Evolutionary conservation across 352 stramenopile species (phyloP).

Genomic region (Globisporangium paddicum): DNA sequence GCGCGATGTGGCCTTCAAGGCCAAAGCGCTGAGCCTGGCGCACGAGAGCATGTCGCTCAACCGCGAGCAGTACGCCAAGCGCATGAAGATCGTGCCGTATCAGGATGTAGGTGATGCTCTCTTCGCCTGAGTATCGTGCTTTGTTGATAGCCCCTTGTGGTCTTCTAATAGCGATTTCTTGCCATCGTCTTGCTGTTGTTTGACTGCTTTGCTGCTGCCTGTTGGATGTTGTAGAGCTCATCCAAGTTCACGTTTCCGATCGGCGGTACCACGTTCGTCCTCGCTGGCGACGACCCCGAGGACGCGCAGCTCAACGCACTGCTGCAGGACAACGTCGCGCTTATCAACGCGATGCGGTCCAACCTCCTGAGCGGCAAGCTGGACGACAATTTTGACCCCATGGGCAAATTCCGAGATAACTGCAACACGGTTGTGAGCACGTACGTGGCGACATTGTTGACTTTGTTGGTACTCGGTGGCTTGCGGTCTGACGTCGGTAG

Average conservation of each 20-base stretch:
- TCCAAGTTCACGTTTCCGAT: constrained; percentile 5
- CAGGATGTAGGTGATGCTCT: constrained; percentile 19
- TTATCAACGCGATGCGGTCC: constrained; percentile 60
- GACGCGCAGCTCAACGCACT: constrained; percentile 48
- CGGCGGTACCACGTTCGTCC: background rate
- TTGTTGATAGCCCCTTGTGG: background rate
- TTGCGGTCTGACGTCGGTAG: too few relatives aligned
- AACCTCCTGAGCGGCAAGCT: constrained; percentile 61
- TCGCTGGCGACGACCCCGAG: constrained; percentile 19
- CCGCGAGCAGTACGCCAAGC: constrained; percentile 36
- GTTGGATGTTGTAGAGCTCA: background rate
- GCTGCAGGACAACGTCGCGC: constrained; percentile 62
- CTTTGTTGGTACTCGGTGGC: background rate
- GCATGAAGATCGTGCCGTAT: constrained; percentile 60
- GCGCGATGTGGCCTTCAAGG: constrained; percentile 70
- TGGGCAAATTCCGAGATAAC: constrained; percentile 67
- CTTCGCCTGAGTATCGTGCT: background rate
- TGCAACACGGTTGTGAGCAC: constrained; percentile 48
- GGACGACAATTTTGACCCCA: constrained; percentile 44
- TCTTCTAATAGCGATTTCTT: background rate
- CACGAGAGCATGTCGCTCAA: constrained; percentile 16
- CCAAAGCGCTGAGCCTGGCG: constrained; percentile 28
- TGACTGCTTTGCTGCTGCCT: background rate
- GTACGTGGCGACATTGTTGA: constrained; percentile 31
- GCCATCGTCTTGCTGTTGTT: background rate